Conservation (phyloP, 129 eudicot genomes). For the Pittosporum tobira region DNA sequence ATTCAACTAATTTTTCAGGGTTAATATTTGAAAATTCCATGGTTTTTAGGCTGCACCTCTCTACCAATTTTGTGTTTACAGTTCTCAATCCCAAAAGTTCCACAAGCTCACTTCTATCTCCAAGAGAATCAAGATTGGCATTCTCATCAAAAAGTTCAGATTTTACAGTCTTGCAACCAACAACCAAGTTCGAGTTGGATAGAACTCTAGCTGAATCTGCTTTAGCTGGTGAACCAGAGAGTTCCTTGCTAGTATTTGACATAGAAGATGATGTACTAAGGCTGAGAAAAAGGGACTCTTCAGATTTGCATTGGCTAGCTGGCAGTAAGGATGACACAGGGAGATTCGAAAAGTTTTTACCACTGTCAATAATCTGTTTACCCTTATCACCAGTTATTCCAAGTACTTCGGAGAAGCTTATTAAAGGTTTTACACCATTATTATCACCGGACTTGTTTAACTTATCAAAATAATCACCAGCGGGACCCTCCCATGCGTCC, state of each 20-base stretch:
- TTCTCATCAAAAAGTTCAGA: constrained; percentile 30
- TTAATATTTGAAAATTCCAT: constrained; percentile 5
- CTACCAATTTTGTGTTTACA: constrained; percentile 12
- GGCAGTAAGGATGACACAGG: no score
- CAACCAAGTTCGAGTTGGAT: constrained; percentile 8
- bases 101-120: neutral
- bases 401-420: neutral
- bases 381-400: constrained; percentile 14
- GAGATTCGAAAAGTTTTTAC: no score
- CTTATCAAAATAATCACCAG: constrained; percentile 14
- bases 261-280: constrained; percentile 19
- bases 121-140: constrained; percentile 8
- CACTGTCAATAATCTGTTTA: constrained; percentile 18
- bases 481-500: constrained; percentile 47
- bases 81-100: constrained; percentile 8
- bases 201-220: constrained; percentile 5
- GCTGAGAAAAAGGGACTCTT: constrained; percentile 28
- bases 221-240: neutral
- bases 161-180: constrained; percentile 24
- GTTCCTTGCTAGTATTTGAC: constrained; percentile 1
- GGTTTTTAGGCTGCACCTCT: constrained; percentile 7
- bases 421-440: constrained; percentile 11
- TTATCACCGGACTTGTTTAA: neutral
- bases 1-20: constrained; percentile 12
- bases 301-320: no score